phyloP scores from a whole-genome alignment of 2,329 filamentous ascomycete genomes.

The Aureobasidium pullulans region DNA sequence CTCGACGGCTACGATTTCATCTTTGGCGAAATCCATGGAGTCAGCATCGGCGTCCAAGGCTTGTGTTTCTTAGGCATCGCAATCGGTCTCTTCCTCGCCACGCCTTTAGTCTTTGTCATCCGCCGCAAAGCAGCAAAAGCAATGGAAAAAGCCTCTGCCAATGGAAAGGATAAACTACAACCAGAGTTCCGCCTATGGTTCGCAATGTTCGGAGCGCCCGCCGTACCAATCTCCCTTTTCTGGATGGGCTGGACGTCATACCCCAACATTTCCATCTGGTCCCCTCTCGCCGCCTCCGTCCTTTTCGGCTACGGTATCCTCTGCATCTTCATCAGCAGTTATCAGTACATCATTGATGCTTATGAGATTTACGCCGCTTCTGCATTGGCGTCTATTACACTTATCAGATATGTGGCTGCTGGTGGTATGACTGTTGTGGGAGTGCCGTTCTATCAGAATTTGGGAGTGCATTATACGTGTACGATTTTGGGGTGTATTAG shows the following conservation, averaged over 20 bases:
- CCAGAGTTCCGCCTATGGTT: conserved; percentile 50
- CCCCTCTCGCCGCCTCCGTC: conserved; percentile 42
- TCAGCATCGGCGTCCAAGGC: conserved; percentile 39
- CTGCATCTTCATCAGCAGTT: conserved; percentile 42
- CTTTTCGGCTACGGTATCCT: conserved; percentile 43
- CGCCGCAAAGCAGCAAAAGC: conserved; percentile 38
- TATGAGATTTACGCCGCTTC: conserved; percentile 48
- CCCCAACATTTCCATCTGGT: conserved; percentile 43
- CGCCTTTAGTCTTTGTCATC: conserved; percentile 37
- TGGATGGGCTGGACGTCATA: conserved; percentile 53
- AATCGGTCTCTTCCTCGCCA: conserved; percentile 33
- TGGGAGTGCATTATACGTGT: conserved; percentile 30
- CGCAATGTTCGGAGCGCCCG: conserved; percentile 43
- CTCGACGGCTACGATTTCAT: conserved; percentile 47
- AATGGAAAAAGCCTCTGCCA: conserved; percentile 34
- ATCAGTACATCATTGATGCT: conserved; percentile 52
- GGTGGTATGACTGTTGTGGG: conserved; percentile 34
- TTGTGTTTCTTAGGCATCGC: conserved; percentile 43
- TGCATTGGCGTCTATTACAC: conserved; percentile 36
- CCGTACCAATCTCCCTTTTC: conserved; percentile 47
- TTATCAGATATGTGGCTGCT: conserved; percentile 34
- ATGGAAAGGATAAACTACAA: conserved; percentile 34
- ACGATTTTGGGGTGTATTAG: conserved; percentile 29
- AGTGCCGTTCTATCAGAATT: conserved; percentile 33
- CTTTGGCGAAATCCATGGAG: conserved; percentile 43